These are phyloP conservation scores for Diaporthe australafricana DNA, from an alignment of 2,329 filamentous ascomycete species.

Conservation along the genomic window DNA sequence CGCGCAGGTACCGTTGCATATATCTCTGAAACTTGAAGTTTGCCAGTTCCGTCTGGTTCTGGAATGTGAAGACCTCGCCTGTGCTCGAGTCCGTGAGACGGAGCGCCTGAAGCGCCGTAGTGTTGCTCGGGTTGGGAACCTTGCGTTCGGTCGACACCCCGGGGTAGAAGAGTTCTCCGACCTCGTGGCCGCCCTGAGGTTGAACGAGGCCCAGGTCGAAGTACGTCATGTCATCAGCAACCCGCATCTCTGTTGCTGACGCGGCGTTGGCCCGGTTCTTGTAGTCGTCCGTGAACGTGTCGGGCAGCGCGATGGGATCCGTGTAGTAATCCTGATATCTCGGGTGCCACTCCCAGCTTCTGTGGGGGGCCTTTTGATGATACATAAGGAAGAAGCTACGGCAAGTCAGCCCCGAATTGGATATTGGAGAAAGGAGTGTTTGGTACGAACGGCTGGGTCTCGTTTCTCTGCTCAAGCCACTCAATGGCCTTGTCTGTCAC, in stretches of 20 bases:
- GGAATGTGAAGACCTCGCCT: conserved; percentile 59
- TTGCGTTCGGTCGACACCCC: conserved; percentile 48
- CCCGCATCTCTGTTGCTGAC: conserved; percentile 61
- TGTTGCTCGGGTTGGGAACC: conserved; percentile 47
- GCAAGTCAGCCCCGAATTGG: neutral
- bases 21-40: conserved; percentile 69
- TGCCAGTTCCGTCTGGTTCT: conserved; percentile 53
- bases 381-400: conserved; percentile 64
- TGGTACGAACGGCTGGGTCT: conserved; percentile 47
- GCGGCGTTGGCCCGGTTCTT: conserved; percentile 64
- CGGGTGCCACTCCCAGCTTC: conserved; percentile 62
- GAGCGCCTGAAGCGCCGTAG: conserved; percentile 40
- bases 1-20: conserved; percentile 66
- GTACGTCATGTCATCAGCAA: conserved; percentile 64
- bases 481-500: conserved; percentile 62
- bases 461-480: conserved; percentile 51
- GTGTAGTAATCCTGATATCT: conserved; percentile 62
- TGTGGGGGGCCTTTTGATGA: conserved; percentile 66
- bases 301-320: conserved; percentile 58
- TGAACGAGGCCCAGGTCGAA: conserved; percentile 62
- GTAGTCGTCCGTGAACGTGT: conserved; percentile 66
- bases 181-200: conserved; percentile 57
- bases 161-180: conserved; percentile 40
- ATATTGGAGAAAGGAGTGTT: no score
- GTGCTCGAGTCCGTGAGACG: conserved; percentile 58